These are phyloP conservation scores for Oldenlandia corymbosa DNA, from an alignment of 257 asterid species.

Conservation along the genomic window DNA sequence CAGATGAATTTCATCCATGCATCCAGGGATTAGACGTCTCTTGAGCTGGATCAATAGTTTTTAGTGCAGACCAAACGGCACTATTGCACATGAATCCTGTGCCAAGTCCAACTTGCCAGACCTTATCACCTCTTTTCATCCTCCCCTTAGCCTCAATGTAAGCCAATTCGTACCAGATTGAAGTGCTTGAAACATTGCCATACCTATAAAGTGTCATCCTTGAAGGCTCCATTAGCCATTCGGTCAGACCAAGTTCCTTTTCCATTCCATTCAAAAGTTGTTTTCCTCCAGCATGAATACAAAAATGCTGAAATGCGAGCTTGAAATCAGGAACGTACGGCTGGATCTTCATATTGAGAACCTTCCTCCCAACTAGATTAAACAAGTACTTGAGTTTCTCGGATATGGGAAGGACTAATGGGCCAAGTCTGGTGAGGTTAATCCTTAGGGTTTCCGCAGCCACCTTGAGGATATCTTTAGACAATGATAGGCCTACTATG, in stretches of 20 bases:
- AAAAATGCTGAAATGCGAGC: conserved; percentile 42
- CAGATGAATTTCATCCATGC: conserved; percentile 39
- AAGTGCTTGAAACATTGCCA: conserved; percentile 48
- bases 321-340: conserved; percentile 46
- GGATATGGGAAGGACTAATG: conserved; percentile 40
- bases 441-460: conserved; percentile 36
- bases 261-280: conserved; percentile 38
- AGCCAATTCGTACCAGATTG: conserved; percentile 46
- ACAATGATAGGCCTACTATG: conserved; percentile 6
- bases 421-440: conserved; percentile 28
- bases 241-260: conserved; percentile 29
- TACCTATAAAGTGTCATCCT: conserved; percentile 50
- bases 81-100: conserved; percentile 51
- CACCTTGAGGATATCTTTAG: conserved; percentile 13
- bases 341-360: conserved; percentile 25
- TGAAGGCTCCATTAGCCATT: conserved; percentile 52
- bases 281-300: conserved; percentile 47
- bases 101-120: conserved; percentile 50
- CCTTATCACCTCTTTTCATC: conserved; percentile 33
- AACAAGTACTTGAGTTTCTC: conserved; percentile 22
- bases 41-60: conserved; percentile 30
- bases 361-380: conserved; percentile 15
- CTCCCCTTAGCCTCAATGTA: conserved; percentile 46
- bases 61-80: conserved; percentile 43
- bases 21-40: conserved; percentile 45